phyloP scores from a whole-genome alignment of 2,329 filamentous ascomycete species.

The Graphiopsis chlorocephala region DNA sequence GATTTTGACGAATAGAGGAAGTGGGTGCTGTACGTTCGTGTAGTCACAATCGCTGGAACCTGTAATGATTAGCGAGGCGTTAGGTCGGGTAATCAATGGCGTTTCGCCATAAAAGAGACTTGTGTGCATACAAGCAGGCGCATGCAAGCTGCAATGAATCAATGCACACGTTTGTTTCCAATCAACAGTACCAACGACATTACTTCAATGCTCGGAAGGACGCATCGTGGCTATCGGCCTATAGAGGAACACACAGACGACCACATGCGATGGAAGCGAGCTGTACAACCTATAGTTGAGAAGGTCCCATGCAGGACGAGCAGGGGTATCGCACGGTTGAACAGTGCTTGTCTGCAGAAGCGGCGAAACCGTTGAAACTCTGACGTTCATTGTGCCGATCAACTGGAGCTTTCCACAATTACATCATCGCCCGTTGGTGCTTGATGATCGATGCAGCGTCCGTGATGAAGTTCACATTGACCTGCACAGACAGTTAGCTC shows the following conservation, averaged over 20 bases:
- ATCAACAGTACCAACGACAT: not conserved
- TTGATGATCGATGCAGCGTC: not conserved
- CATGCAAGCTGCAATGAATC: not conserved
- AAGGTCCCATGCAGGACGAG: not conserved
- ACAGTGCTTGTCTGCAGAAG: not conserved
- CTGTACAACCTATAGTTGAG: not conserved
- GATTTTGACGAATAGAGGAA: slow-evolving; percentile 40
- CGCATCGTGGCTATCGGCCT: not conserved
- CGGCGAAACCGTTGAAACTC: slow-evolving; percentile 1
- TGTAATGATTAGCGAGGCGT: slow-evolving; percentile 30
- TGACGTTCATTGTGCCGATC: slow-evolving; percentile 6
- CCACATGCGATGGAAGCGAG: not conserved
- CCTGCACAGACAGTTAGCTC: not conserved
- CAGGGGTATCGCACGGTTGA: not conserved
- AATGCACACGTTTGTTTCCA: not conserved
- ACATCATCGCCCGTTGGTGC: slow-evolving; percentile 8
- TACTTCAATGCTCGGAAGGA: not conserved
- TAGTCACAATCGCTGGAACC: not conserved
- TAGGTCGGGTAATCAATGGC: slow-evolving; percentile 9
- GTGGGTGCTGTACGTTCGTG: not conserved
- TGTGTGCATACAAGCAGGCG: not conserved
- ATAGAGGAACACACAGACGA: not conserved
- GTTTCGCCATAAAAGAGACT: not conserved
- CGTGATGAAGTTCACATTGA: not conserved
- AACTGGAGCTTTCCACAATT: not conserved